A percentile compares a stretch with the other conserved stretches of the same genome.
These are phyloP conservation scores for Pisolithus tinctorius DNA, from an alignment of 768 basidiomycete species.

Conservation along the genomic window DNA sequence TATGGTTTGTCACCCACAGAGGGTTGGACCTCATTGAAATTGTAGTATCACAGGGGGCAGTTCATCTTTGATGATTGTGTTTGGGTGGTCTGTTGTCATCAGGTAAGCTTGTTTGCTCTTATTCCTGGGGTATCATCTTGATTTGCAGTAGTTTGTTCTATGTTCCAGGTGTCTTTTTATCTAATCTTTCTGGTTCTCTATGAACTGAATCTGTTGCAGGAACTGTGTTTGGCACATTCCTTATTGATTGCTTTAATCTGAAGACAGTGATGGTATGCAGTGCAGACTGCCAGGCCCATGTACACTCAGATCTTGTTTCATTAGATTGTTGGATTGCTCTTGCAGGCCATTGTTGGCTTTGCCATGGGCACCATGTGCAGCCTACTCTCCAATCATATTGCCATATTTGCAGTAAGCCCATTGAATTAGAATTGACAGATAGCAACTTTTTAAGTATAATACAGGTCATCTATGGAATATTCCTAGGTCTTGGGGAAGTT, in stretches of 20 bases:
- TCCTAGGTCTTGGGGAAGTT: slow-evolving; percentile 83
- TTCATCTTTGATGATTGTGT: slow-evolving; percentile 32
- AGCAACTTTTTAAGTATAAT: background rate
- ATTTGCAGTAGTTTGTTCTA: slow-evolving; percentile 45
- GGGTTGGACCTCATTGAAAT: background rate
- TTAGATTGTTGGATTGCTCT: slow-evolving; percentile 38
- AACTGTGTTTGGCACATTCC: slow-evolving; percentile 66
- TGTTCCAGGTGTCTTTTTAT: slow-evolving; percentile 39
- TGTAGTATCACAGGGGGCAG: slow-evolving; percentile 51
- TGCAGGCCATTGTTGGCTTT: slow-evolving; percentile 63
- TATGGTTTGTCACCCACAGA: background rate
- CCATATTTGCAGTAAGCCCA: slow-evolving; percentile 60
- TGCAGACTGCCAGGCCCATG: background rate
- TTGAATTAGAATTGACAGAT: background rate
- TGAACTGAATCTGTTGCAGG: slow-evolving; percentile 23
- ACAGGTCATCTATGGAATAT: slow-evolving; percentile 83
- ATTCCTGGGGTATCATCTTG: slow-evolving; percentile 30
- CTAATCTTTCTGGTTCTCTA: background rate
- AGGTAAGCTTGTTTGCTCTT: slow-evolving; percentile 42
- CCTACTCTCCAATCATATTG: slow-evolving; percentile 55
- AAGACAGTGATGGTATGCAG: slow-evolving; percentile 63
- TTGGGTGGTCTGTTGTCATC: slow-evolving; percentile 49
- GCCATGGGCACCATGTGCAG: slow-evolving; percentile 82
- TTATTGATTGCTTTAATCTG: slow-evolving; percentile 70
- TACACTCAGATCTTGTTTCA: background rate